phyloP scores from a whole-genome alignment of 148 eudicot species.

The Cornus kousa region DNA sequence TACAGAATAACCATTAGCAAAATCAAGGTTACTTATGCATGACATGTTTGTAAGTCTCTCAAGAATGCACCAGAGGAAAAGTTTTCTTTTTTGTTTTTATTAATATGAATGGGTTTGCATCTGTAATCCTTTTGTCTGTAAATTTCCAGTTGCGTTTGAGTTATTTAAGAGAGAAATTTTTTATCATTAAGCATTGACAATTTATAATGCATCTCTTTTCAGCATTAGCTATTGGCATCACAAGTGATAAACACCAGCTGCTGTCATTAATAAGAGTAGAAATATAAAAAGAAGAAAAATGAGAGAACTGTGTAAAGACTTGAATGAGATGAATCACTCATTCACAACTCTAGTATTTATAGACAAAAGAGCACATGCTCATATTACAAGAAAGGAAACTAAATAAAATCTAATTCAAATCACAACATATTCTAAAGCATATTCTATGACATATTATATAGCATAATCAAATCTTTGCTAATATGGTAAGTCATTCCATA shows the following conservation, averaged over 20 bases:
- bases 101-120: not conserved
- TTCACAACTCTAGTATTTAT: no score
- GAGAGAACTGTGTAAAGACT: no score
- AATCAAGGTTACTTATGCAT: not conserved
- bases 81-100: not conserved
- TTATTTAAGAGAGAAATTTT: not conserved
- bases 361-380: no score
- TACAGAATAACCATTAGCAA: not conserved
- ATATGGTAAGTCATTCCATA: no score
- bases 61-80: not conserved
- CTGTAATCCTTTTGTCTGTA: not conserved
- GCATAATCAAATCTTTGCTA: no score
- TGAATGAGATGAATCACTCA: no score
- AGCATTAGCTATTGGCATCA: not conserved
- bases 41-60: no score
- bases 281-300: no score
- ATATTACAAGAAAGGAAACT: no score
- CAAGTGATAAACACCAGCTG: not conserved
- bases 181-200: not conserved
- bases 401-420: no score
- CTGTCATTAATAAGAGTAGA: not conserved
- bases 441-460: no score
- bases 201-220: not conserved
- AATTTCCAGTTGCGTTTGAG: not conserved
- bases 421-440: no score